A percentile compares a stretch with the other conserved stretches of the same genome.
These are phyloP conservation scores for Saccharomycopsis schoenii DNA, from an alignment of 805 yeast species.

Conservation along the genomic window DNA sequence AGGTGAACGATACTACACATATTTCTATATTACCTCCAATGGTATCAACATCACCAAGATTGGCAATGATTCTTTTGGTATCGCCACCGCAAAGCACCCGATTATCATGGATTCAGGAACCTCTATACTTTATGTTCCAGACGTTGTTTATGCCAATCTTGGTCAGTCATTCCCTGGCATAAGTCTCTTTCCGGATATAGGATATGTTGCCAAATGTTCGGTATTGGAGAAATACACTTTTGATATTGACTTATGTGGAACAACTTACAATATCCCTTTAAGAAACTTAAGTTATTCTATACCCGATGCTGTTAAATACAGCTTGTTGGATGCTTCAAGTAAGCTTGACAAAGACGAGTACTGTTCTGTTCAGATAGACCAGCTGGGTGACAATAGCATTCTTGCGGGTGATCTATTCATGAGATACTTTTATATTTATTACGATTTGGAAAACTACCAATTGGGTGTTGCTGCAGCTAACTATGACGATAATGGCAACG, in stretches of 20 bases:
- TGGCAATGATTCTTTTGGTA: neutral
- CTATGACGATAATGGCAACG: neutral
- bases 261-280: conserved; percentile 41
- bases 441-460: conserved; percentile 42
- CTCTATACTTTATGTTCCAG: conserved; percentile 39
- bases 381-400: conserved; percentile 21
- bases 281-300: conserved; percentile 22
- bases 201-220: conserved; percentile 26
- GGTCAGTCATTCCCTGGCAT: conserved; percentile 16
- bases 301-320: neutral
- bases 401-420: conserved; percentile 49
- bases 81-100: conserved; percentile 20
- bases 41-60: conserved; percentile 2
- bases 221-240: conserved; percentile 39
- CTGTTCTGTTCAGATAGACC: neutral
- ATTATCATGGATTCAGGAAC: conserved; percentile 52
- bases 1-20: conserved; percentile 5
- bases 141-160: conserved; percentile 23
- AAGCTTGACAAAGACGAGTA: neutral
- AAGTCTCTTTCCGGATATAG: neutral
- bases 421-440: conserved; percentile 51
- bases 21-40: conserved; percentile 5
- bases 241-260: conserved; percentile 56
- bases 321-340: neutral
- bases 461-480: conserved; percentile 38